A percentile compares a stretch with the other conserved stretches of the same genome.
Conservation (phyloP, 2,329 filamentous ascomycete genomes). For the Alternaria sp. region DNA sequence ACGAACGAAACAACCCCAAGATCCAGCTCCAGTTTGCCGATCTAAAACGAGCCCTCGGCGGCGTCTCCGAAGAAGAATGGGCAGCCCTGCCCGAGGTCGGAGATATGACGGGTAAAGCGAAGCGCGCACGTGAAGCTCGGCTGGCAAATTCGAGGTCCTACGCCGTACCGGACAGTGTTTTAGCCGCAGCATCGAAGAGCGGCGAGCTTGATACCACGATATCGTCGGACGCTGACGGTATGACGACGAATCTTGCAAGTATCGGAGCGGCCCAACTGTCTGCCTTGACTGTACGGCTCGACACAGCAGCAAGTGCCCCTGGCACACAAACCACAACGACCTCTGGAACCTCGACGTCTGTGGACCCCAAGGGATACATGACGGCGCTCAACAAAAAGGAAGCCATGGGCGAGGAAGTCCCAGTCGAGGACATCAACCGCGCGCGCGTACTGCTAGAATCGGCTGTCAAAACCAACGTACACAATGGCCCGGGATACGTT, state of each 20-base stretch:
- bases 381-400: constrained; percentile 87
- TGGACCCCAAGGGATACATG: constrained; percentile 94
- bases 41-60: constrained; percentile 85
- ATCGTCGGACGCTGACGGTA: constrained; percentile 72
- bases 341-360: constrained; percentile 82
- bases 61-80: constrained; percentile 95
- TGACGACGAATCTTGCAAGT: constrained; percentile 97
- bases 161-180: constrained; percentile 93
- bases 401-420: constrained; percentile 75
- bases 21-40: constrained; percentile 98
- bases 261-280: constrained; percentile 97
- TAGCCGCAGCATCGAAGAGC: constrained; percentile 82
- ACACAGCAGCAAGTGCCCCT: constrained; percentile 76
- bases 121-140: constrained; percentile 81
- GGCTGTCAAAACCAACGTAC: constrained; percentile 95
- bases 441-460: constrained; percentile 92
- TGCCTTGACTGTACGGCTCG: constrained; percentile 90
- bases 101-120: constrained; percentile 93
- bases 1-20: constrained; percentile 97
- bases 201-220: constrained; percentile 87
- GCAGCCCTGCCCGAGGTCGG: constrained; percentile 93
- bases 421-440: constrained; percentile 90
- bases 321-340: constrained; percentile 68
- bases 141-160: constrained; percentile 76
- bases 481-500: constrained; percentile 94